phyloP scores from a whole-genome alignment of 805 yeast species.

The Teunomyces tritomae region DNA sequence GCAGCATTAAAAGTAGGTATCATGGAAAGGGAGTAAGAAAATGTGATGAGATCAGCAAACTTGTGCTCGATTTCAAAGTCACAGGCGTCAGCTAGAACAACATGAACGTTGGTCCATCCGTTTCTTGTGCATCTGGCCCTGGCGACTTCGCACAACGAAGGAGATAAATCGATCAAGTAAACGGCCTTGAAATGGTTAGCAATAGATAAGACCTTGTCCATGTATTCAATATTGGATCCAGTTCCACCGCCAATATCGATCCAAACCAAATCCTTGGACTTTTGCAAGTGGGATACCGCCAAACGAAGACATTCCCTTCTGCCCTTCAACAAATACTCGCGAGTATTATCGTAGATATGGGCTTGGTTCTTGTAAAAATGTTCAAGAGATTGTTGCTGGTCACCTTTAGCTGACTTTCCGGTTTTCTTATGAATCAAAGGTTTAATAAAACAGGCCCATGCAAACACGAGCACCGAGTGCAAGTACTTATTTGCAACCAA shows the following conservation, averaged over 20 bases:
- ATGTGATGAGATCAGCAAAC: constrained; percentile 69
- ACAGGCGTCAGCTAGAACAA: constrained; percentile 73
- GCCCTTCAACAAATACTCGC: constrained; percentile 66
- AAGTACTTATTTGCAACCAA: constrained; percentile 5
- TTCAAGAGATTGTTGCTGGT: constrained; percentile 64
- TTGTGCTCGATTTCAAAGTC: constrained; percentile 51
- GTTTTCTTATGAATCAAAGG: constrained; percentile 44
- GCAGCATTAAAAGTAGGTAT: constrained; percentile 81
- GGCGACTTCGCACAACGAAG: constrained; percentile 75
- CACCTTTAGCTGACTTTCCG: constrained; percentile 14
- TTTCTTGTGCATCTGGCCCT: constrained; percentile 47
- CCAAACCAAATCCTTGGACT: constrained; percentile 56
- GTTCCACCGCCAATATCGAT: constrained; percentile 87
- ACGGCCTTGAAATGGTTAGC: constrained; percentile 55
- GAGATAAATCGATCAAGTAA: constrained; percentile 72
- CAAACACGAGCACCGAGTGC: constrained; percentile 28
- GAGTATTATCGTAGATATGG: constrained; percentile 68
- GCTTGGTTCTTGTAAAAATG: constrained; percentile 76
- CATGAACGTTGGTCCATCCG: constrained; percentile 56
- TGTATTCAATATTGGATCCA: constrained; percentile 75
- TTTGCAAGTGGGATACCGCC: constrained; percentile 55
- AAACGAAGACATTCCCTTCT: constrained; percentile 61
- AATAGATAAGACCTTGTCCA: constrained; percentile 56
- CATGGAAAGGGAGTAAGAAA: constrained; percentile 81
- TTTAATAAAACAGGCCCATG: constrained; percentile 57